Evolutionary conservation across 2,329 filamentous ascomycete species (phyloP).

Genomic region (Didymella glomerata): DNA sequence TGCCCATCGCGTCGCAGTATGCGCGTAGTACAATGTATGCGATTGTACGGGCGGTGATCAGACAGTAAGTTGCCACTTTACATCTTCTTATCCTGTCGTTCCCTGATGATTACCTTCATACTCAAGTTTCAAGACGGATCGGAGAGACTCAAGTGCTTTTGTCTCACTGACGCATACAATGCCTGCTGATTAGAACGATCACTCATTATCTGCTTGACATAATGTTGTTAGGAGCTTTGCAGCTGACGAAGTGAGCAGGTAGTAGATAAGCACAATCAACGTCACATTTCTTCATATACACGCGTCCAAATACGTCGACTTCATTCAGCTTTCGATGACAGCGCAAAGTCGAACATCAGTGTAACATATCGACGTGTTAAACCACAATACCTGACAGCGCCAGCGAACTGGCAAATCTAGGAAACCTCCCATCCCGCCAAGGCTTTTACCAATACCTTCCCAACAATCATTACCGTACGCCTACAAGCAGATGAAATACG

Average conservation of each 20-base stretch:
- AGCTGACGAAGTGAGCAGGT: conserved; percentile 9
- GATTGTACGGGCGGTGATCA: neutral
- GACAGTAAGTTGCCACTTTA: conserved; percentile 2
- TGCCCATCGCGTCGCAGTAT: neutral
- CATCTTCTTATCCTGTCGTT: neutral
- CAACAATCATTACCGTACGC: conserved; percentile 13
- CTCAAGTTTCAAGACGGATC: conserved; percentile 50
- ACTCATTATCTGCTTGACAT: neutral
- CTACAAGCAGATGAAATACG: neutral
- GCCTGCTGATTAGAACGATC: conserved; percentile 6
- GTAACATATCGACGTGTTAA: conserved; percentile 2
- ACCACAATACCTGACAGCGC: conserved; percentile 6
- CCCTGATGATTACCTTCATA: conserved; percentile 38
- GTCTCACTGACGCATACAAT: conserved; percentile 37
- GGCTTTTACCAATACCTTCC: conserved; percentile 5
- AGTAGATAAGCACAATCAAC: conserved; percentile 14
- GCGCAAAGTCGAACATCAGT: neutral
- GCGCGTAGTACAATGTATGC: neutral
- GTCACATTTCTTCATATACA: conserved; percentile 1
- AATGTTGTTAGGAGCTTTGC: neutral
- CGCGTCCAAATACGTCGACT: neutral
- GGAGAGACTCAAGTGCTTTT: conserved; percentile 42
- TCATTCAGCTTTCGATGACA: neutral
- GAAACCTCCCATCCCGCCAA: neutral
- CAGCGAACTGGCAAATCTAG: neutral